Conservation (phyloP, 2,329 filamentous ascomycete genomes). For the Madurella fahalii region DNA sequence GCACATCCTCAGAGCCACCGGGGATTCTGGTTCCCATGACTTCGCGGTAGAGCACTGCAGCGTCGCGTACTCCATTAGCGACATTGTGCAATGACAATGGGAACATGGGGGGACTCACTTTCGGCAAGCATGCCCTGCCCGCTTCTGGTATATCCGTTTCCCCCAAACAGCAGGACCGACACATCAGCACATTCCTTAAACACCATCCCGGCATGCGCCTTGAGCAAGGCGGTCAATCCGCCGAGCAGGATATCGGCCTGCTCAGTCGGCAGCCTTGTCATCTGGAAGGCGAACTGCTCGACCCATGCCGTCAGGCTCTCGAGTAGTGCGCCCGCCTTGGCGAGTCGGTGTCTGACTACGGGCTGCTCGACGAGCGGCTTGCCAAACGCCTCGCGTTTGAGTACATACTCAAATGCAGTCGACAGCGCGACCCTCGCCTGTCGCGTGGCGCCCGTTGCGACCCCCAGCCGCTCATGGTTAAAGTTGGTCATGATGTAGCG, state of each 20-base stretch:
- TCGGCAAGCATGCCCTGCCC: conserved; percentile 70
- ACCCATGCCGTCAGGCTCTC: conserved; percentile 71
- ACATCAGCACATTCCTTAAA: conserved; percentile 67
- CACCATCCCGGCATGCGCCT: conserved; percentile 69
- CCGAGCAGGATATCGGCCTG: conserved; percentile 63
- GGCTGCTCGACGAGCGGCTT: conserved; percentile 65
- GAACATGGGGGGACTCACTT: conserved; percentile 45
- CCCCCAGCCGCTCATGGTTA: conserved; percentile 70
- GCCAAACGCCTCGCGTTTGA: conserved; percentile 38
- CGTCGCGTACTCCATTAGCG: neutral
- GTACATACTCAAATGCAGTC: conserved; percentile 36
- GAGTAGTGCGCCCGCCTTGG: conserved; percentile 63
- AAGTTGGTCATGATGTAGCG: conserved; percentile 74
- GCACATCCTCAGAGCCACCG: conserved; percentile 68
- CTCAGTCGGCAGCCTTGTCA: conserved; percentile 58
- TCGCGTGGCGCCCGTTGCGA: conserved; percentile 61
- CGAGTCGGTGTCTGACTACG: conserved; percentile 68
- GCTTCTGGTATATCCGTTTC: conserved; percentile 65
- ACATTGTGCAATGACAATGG: neutral
- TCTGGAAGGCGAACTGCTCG: conserved; percentile 65
- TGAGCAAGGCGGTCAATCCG: conserved; percentile 66
- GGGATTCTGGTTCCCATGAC: conserved; percentile 60
- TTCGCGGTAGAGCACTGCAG: conserved; percentile 57
- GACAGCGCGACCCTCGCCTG: conserved; percentile 44
- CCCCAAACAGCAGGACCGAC: conserved; percentile 68